Percentiles rank a stretch among this genome's conserved stretches.
Conservation (phyloP, 2,329 filamentous ascomycete species). For the Xylariaceae sp. region DNA sequence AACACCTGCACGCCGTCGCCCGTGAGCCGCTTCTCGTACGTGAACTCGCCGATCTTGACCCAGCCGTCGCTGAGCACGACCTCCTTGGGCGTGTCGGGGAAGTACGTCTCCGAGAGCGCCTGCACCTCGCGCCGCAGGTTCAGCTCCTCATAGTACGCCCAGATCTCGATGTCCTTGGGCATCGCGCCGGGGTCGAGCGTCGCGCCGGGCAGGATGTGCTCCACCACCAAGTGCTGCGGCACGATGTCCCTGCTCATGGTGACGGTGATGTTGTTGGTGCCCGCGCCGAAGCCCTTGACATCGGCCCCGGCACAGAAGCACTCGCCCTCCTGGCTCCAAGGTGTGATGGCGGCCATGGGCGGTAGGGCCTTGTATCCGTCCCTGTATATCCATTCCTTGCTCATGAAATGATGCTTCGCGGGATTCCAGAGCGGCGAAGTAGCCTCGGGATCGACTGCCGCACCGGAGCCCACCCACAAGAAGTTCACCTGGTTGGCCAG, state of each 20-base stretch:
- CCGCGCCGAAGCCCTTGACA: constrained; percentile 40
- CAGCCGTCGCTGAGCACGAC: constrained; percentile 36
- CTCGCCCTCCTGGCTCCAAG: constrained; percentile 76
- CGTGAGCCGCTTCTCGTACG: constrained; percentile 42
- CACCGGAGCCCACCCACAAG: constrained; percentile 61
- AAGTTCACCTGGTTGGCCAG: constrained; percentile 63
- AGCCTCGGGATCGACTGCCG: constrained; percentile 52
- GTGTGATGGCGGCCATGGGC: constrained; percentile 52
- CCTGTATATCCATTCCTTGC: constrained; percentile 25
- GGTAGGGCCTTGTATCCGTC: constrained; percentile 28
- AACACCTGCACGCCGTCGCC: constrained; percentile 49
- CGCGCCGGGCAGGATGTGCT: constrained; percentile 61
- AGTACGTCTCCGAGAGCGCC: constrained; percentile 40
- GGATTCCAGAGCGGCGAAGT: constrained; percentile 55
- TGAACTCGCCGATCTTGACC: constrained; percentile 53
- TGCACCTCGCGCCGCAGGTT: constrained; percentile 35
- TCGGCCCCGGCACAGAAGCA: constrained; percentile 72
- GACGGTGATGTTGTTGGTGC: constrained; percentile 58
- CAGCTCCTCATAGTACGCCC: constrained; percentile 52
- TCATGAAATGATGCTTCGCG: constrained; percentile 22
- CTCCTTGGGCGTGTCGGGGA: constrained; percentile 29
- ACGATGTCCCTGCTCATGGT: constrained; percentile 52
- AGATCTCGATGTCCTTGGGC: constrained; percentile 65
- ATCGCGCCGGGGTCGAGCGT: constrained; percentile 57
- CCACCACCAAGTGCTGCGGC: constrained; percentile 64